Evolutionary conservation across 164 flowering plant genomes (phyloP), one percentile per base, ranked within the genome.

Genomic region (Nelumbo lutea): DNA sequence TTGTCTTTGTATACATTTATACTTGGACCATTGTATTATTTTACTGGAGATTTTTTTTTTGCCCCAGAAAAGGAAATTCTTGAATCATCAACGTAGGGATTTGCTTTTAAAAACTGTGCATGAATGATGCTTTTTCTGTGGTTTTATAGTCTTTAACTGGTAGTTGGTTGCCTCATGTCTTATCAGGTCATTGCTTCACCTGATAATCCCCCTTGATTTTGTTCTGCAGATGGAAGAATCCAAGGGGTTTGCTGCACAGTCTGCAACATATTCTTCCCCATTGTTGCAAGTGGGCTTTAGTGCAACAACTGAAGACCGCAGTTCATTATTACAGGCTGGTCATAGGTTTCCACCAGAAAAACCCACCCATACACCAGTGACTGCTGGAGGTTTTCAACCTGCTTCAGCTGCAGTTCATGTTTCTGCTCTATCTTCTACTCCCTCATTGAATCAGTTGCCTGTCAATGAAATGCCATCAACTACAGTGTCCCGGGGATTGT

Each of bases 201-300:
- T 69, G 42, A 45, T 13, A 5, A 48, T 15, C 14, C 45, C 42
- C 10, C 43, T 69, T 64, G 9, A 47, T 15, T 11, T 53, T 59
- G 62, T 51, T 62, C 42, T 64, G 62, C 73, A 92, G 97, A 86
- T 89, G 89, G 97, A 89, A 80, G 96, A 95, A 53, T 75, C 90
- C 61, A 88, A 86, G 73, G 84, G 78, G 62, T 74, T 78, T 66
- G 66, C 83, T 46, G 60, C 82, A 48, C 86, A 79, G 50, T 45
- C 92, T 55, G 46, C 81, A 62, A 50, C 78, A 38, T 72, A 77
- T 75, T 61, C 87, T 64, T 76, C 93, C 69, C 90, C 78, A 8
- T 46, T 71, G 52, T 56, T 65, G 61, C 91, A 84, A 72, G 65
- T 71, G 41, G 78, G 82, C 61, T 40, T 76, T 55, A 78, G 73